Percentiles rank a stretch among this genome's conserved stretches.
These are phyloP conservation scores for Fereydounia khargensis DNA, from an alignment of 1,284 basidiomycete species.

Conservation along the genomic window DNA sequence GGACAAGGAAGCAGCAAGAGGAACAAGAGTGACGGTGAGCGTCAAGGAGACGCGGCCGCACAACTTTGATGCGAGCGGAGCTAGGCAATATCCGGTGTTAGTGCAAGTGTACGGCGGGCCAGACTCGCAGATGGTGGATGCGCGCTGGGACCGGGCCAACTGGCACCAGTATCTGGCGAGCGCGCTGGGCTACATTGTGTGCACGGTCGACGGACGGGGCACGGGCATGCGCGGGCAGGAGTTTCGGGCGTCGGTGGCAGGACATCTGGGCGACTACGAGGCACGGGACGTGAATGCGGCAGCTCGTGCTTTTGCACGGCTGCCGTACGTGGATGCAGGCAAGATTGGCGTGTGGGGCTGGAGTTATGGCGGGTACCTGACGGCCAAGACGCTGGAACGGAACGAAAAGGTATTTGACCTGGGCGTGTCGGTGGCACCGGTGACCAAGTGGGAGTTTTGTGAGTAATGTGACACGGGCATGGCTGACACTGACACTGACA, in stretches of 20 bases:
- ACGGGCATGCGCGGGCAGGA: constrained; percentile 84
- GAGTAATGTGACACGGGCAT: too few species aligned
- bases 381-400: constrained; percentile 59
- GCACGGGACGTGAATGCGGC: constrained; percentile 81
- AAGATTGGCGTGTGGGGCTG: constrained; percentile 71
- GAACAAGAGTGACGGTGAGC: constrained; percentile 67
- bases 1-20: too few species aligned
- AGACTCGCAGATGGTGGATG: constrained; percentile 63
- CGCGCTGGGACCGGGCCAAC: constrained; percentile 21
- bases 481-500: too few species aligned
- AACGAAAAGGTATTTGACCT: constrained; percentile 79
- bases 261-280: constrained; percentile 81
- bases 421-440: constrained; percentile 77
- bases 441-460: constrained; percentile 62
- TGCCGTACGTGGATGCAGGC: constrained; percentile 73
- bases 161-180: constrained; percentile 87
- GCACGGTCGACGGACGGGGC: constrained; percentile 86
- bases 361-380: constrained; percentile 49
- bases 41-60: constrained; percentile 86
- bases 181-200: constrained; percentile 78
- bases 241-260: constrained; percentile 77
- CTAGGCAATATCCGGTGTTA: constrained; percentile 82
- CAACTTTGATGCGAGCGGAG: constrained; percentile 84
- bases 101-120: constrained; percentile 76
- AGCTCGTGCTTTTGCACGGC: constrained; percentile 62